Conservation (phyloP, 2,329 filamentous ascomycete genomes). For the Fusarium duplospermum region DNA sequence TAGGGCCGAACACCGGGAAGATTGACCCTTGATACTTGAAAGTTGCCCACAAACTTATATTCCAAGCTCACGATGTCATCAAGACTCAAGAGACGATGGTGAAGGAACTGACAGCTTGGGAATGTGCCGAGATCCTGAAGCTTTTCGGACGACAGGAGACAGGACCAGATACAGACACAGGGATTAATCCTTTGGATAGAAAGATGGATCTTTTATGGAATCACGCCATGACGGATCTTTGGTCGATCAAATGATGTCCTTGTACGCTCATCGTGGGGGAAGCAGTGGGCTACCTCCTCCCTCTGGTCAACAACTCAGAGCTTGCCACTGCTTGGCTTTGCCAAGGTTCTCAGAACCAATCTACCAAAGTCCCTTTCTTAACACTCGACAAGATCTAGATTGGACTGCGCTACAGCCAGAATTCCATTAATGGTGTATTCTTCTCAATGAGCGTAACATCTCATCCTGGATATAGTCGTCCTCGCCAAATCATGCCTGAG, state of each 20-base stretch:
- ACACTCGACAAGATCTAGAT: background rate
- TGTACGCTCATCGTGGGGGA: background rate
- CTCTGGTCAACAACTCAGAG: background rate
- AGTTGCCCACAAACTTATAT: background rate
- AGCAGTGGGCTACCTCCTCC: background rate
- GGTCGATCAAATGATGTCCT: background rate
- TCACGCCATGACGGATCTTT: background rate
- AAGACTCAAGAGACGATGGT: background rate
- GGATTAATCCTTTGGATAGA: background rate
- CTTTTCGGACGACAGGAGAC: background rate
- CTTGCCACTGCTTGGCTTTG: background rate
- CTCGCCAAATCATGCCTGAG: background rate
- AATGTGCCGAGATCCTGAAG: background rate
- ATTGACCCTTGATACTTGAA: background rate
- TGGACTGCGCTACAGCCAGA: background rate
- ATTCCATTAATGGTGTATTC: background rate
- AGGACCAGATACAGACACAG: background rate
- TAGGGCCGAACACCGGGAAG: background rate
- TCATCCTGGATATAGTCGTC: background rate
- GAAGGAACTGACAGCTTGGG: background rate
- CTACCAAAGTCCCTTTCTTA: background rate
- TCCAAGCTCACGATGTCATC: background rate
- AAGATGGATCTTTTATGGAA: background rate
- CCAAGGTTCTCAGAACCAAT: background rate
- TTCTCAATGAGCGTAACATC: background rate